Evolutionary conservation across 2,329 filamentous ascomycete species (phyloP).

Genomic region (Canariomyces notabilis): DNA sequence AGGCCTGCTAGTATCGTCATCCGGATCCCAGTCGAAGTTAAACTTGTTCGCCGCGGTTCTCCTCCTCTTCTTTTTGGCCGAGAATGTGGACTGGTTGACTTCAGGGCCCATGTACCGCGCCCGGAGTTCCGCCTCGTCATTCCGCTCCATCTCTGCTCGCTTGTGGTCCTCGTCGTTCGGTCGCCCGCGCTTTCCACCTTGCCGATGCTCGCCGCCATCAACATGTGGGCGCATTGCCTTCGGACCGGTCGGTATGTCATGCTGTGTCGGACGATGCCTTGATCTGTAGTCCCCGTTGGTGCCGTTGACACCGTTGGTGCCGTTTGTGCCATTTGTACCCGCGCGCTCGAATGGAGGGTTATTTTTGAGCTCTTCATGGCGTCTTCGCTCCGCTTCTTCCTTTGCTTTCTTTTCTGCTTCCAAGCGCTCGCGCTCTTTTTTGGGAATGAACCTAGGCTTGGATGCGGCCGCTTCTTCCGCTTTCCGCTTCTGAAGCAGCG

Average conservation of each 20-base stretch:
- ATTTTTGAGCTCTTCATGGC: conserved; percentile 18
- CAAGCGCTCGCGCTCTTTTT: conserved; percentile 73
- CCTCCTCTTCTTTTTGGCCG: conserved; percentile 91
- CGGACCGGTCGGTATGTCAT: conserved; percentile 63
- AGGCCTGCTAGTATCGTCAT: conserved; percentile 83
- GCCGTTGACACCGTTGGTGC: conserved; percentile 26
- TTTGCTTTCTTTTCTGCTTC: conserved; percentile 73
- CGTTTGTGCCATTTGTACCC: conserved; percentile 23
- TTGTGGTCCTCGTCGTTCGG: conserved; percentile 33
- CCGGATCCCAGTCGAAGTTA: conserved; percentile 96
- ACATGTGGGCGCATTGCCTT: conserved; percentile 55
- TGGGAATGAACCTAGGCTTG: conserved; percentile 62
- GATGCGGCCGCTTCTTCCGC: conserved; percentile 49
- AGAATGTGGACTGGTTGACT: conserved; percentile 76
- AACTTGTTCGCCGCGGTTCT: conserved; percentile 95
- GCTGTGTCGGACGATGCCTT: conserved; percentile 17
- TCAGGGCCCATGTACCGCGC: conserved; percentile 90
- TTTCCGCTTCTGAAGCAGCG: conserved; percentile 64
- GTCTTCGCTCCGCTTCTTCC: conserved; percentile 48
- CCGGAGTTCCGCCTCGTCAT: conserved; percentile 68
- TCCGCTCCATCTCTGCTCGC: conserved; percentile 44
- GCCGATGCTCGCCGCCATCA: conserved; percentile 30
- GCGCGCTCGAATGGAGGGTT: conserved; percentile 17
- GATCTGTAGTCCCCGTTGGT: conserved; percentile 27
- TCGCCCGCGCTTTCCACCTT: conserved; percentile 45